A percentile compares a stretch with the other conserved stretches of the same genome.
Conservation (phyloP, 106 monocot genomes). For the Narthecium ossifragum region DNA sequence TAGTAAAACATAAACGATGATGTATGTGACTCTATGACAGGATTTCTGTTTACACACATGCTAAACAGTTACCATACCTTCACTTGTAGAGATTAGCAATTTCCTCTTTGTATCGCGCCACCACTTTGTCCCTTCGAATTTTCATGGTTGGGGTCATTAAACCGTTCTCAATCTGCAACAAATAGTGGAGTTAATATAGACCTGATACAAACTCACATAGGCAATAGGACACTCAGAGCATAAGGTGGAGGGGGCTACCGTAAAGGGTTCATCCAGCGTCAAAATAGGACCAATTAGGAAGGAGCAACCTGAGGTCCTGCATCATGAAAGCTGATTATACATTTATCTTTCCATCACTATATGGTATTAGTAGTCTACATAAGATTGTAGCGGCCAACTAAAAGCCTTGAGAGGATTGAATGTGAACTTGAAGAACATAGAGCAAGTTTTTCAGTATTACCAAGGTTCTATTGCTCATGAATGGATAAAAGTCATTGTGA, state of each 20-base stretch:
- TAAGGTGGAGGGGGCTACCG: slow-evolving; percentile 37
- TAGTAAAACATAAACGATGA: too few relatives aligned
- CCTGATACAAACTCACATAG: background rate
- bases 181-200: background rate
- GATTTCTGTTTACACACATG: too few relatives aligned
- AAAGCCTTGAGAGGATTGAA: too few relatives aligned
- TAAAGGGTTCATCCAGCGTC: slow-evolving; percentile 77
- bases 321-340: background rate
- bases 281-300: slow-evolving; percentile 82
- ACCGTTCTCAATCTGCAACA: slow-evolving; percentile 74
- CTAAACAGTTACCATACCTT: too few relatives aligned
- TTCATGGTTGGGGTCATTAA: slow-evolving; percentile 97
- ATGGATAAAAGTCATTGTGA: too few relatives aligned
- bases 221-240: too few relatives aligned
- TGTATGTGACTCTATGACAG: too few relatives aligned
- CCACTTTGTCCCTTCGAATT: slow-evolving; percentile 69
- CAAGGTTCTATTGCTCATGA: too few relatives aligned
- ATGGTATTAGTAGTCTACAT: background rate
- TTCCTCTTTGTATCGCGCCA: slow-evolving; percentile 42
- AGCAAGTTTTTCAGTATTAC: too few relatives aligned
- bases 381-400: too few relatives aligned
- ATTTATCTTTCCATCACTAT: background rate
- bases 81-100: slow-evolving; percentile 62
- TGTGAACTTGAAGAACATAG: too few relatives aligned
- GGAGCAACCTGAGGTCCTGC: slow-evolving; percentile 67